Evolutionary conservation across 495 filamentous ascomycete genomes (phyloP).

Genomic region (Viridothelium virens): DNA sequence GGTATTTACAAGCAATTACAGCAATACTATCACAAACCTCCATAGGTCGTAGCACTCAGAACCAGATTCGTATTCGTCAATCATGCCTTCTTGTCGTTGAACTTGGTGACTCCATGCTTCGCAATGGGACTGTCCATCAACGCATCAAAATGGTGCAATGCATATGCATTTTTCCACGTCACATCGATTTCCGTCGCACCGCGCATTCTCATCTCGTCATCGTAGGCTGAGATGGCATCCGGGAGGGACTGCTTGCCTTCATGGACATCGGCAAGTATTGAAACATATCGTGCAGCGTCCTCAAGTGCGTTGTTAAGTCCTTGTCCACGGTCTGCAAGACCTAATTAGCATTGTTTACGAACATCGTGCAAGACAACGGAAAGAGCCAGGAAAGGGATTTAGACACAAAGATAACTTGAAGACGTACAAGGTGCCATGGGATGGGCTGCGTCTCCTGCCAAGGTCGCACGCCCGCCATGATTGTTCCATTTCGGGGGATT

Average conservation of each 20-base stretch:
- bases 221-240: constrained; percentile 10
- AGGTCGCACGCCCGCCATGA: constrained; percentile 8
- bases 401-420: not conserved
- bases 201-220: constrained; percentile 13
- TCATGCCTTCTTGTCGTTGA: not conserved
- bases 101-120: not conserved
- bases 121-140: constrained; percentile 1
- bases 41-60: not conserved
- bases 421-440: constrained; percentile 11
- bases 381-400: not conserved
- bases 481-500: constrained; percentile 12
- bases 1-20: no score
- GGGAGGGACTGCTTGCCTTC: constrained; percentile 4
- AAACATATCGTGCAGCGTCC: constrained; percentile 11
- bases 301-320: constrained; percentile 14
- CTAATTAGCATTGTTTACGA: not conserved
- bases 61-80: not conserved
- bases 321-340: constrained; percentile 1
- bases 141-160: not conserved
- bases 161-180: constrained; percentile 5
- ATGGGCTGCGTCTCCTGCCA: constrained; percentile 16
- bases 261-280: not conserved
- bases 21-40: no score
- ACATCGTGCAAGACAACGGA: not conserved
- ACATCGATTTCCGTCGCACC: constrained; percentile 13